Evolutionary conservation across 768 basidiomycete genomes (phyloP), one percentile per base, ranked within the genome.

Genomic region (Naganishia onofrii): DNA sequence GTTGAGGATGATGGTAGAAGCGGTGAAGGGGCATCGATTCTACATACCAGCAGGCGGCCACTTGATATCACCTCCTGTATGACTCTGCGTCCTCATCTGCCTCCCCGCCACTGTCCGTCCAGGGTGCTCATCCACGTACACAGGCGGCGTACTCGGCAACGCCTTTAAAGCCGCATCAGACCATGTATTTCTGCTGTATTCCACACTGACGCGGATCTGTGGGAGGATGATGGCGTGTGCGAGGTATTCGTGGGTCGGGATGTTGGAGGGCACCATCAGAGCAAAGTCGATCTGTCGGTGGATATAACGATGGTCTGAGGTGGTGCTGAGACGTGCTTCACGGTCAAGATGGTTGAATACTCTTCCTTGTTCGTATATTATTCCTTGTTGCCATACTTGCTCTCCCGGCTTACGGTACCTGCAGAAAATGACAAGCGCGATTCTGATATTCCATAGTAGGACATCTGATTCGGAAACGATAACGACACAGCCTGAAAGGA

Each of bases 201-300:
- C 54, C 29, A 55, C 54, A 28, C 26, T 29, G 21, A 55, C 29
- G 2, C 54, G 23, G 32, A 55, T 55, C 19, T 55, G 54, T 4
- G 54, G 29, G 29, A 31, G 15, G 54, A 55, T 55, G 2, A 55
- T 55, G 2, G 21, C 54, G 26, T 29, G 19, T 29, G 10, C 3
- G 2, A 55, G 29, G 32, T 55, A 55, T 31, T 55, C 54, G 32
- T 55, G 54, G 19, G 54, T 55, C 31, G 54, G 29, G 15, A 55
- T 31, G 32, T 34, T 28, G 3, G 54, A 55, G 7, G 54, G 54
- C 2, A 55, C 54, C 54, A 55, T 55, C 26, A 55, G 4, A 2
- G 54, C 54, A 17, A 55, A 55, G 17, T 55, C 54, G 54, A 55
- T 55, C 12, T 55, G 54, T 55, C 54, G 54, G 32, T 55, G 54